Percentiles rank a stretch among this genome's conserved stretches.
Conservation (phyloP, 2,329 filamentous ascomycete species). For the Trichoderma atroviride region DNA sequence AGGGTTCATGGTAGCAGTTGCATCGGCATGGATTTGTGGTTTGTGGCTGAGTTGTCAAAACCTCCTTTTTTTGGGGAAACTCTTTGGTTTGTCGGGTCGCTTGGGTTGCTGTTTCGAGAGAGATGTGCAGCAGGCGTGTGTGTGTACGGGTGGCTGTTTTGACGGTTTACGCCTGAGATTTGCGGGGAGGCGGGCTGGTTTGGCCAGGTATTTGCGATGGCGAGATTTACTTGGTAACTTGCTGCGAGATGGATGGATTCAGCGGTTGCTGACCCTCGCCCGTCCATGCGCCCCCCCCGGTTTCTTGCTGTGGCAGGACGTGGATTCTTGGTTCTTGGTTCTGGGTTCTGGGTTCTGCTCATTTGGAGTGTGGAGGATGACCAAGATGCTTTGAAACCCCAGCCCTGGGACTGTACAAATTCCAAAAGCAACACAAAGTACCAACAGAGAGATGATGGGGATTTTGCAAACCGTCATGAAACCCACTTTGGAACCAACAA, state of each 20-base stretch:
- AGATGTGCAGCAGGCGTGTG: background rate
- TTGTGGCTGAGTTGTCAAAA: background rate
- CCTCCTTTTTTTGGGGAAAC: background rate
- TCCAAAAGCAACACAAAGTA: background rate
- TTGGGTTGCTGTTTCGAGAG: conserved; percentile 10
- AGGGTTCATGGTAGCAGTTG: background rate
- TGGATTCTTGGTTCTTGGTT: background rate
- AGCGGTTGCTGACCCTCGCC: background rate
- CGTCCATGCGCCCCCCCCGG: background rate
- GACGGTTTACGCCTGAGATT: background rate
- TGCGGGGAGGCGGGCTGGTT: background rate
- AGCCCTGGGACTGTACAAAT: background rate
- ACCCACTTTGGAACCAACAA: background rate
- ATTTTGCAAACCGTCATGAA: background rate
- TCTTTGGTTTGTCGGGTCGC: background rate
- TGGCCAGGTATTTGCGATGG: too few species aligned
- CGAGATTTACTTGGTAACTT: background rate
- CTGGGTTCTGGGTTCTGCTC: background rate
- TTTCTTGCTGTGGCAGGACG: background rate
- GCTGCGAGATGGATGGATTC: background rate
- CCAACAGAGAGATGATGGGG: background rate
- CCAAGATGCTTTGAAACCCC: too few species aligned
- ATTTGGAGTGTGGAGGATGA: background rate
- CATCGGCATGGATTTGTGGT: background rate
- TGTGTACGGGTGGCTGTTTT: background rate